phyloP scores from a whole-genome alignment of 805 yeast species.

The Lachancea mirantina region DNA sequence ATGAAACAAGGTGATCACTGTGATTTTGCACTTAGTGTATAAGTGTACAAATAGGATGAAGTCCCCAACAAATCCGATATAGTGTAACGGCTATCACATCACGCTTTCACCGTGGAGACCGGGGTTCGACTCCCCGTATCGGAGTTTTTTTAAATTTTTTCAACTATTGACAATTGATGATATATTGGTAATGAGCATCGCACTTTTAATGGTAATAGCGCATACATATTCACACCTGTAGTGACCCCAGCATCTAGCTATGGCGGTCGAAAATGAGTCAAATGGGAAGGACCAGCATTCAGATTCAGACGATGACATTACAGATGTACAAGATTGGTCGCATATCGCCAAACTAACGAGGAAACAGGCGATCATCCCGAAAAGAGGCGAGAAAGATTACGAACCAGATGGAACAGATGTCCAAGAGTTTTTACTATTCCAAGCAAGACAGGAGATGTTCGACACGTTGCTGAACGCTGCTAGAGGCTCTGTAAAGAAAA shows the following conservation, averaged over 20 bases:
- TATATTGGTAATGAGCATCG: too few relatives aligned
- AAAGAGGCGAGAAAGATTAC: constrained; percentile 78
- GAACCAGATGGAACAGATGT: constrained; percentile 68
- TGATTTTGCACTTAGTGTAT: too few relatives aligned
- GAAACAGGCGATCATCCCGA: constrained; percentile 39
- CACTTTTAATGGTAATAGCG: too few relatives aligned
- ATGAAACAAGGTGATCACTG: too few relatives aligned
- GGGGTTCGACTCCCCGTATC: constrained; percentile 17
- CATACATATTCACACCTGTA: too few relatives aligned
- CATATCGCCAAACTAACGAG: constrained; percentile 27
- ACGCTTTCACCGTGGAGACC: constrained; percentile 17
- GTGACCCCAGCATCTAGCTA: too few relatives aligned
- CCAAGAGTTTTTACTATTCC: constrained; percentile 43
- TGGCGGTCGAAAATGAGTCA: too few relatives aligned
- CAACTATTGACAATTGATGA: too few relatives aligned
- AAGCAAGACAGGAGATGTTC: constrained; percentile 66
- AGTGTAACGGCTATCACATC: constrained; percentile 17
- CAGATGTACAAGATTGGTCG: constrained; percentile 54
- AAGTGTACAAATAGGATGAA: neutral
- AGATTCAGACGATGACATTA: constrained; percentile 29
- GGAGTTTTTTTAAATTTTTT: constrained; percentile 8
- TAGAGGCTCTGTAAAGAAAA: constrained; percentile 44
- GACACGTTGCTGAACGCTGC: constrained; percentile 44
- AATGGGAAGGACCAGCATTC: too few relatives aligned
- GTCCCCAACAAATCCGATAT: constrained; percentile 8